Evolutionary conservation across 2,329 filamentous ascomycete genomes (phyloP).

Genomic region (Alternaria metachromatica): DNA sequence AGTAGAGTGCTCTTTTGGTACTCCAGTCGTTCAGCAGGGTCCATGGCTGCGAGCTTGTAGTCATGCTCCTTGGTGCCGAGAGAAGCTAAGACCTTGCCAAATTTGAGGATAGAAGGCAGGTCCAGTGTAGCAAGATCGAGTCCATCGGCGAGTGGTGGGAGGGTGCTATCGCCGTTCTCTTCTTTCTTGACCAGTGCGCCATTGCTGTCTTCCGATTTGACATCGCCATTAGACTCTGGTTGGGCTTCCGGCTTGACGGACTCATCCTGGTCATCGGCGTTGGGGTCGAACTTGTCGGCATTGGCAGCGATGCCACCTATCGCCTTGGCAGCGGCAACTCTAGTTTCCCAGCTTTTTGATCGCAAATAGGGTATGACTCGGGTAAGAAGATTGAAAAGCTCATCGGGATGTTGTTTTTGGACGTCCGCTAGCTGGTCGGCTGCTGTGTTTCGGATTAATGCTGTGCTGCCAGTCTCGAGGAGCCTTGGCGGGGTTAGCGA

Average conservation of each 20-base stretch:
- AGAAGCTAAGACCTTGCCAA: constrained; percentile 83
- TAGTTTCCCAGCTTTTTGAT: constrained; percentile 96
- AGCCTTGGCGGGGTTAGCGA: constrained; percentile 65
- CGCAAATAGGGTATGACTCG: constrained; percentile 94
- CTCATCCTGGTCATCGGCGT: constrained; percentile 67
- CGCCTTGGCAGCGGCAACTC: constrained; percentile 90
- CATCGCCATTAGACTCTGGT: constrained; percentile 48
- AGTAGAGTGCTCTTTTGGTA: constrained; percentile 89
- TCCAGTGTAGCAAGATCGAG: constrained; percentile 79
- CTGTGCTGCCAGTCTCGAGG: constrained; percentile 95
- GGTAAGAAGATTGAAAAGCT: constrained; percentile 92
- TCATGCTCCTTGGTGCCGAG: constrained; percentile 84
- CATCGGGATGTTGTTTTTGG: constrained; percentile 97
- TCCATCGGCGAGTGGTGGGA: constrained; percentile 61
- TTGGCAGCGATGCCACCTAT: constrained; percentile 93
- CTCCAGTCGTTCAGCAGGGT: constrained; percentile 78
- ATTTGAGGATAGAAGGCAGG: constrained; percentile 77
- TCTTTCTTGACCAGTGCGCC: constrained; percentile 52
- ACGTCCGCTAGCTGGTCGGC: constrained; percentile 97
- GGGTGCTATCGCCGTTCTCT: constrained; percentile 58
- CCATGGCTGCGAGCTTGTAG: constrained; percentile 80
- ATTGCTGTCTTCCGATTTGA: constrained; percentile 65
- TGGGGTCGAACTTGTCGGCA: constrained; percentile 87
- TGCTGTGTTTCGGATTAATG: constrained; percentile 93
- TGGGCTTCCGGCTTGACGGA: constrained; percentile 63